A percentile compares a stretch with the other conserved stretches of the same genome.
phyloP scores from a whole-genome alignment of 1,139 yeast species.

The Scheffersomyces insectosa region DNA sequence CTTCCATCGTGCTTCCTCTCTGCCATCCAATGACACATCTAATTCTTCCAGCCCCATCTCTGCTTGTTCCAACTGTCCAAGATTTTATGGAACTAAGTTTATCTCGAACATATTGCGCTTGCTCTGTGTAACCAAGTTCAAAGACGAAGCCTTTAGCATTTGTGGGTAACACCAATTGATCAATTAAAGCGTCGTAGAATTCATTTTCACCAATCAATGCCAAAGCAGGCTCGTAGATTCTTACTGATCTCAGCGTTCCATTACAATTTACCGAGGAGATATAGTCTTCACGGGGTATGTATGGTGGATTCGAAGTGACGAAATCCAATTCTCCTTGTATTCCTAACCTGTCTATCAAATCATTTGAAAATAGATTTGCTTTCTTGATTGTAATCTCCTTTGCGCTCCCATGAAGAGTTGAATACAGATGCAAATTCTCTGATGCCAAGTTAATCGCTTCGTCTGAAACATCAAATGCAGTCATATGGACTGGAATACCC shows the following conservation, averaged over 20 bases:
- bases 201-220: conserved; percentile 80
- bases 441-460: conserved; percentile 53
- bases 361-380: too few relatives aligned
- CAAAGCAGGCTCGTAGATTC: conserved; percentile 66
- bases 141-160: conserved; percentile 42
- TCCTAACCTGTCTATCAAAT: background rate
- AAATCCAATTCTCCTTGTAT: conserved; percentile 36
- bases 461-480: conserved; percentile 62
- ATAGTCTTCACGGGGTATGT: conserved; percentile 58
- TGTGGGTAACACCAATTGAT: conserved; percentile 38
- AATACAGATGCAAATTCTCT: conserved; percentile 34
- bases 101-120: conserved; percentile 27
- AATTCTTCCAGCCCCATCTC: conserved; percentile 31
- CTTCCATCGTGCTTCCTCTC: background rate
- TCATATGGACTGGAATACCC: conserved; percentile 21
- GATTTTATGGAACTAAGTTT: conserved; percentile 9
- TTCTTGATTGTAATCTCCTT: background rate
- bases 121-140: conserved; percentile 42
- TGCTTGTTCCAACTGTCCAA: conserved; percentile 30
- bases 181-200: conserved; percentile 60
- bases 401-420: conserved; percentile 2
- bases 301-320: conserved; percentile 87
- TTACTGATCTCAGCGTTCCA: conserved; percentile 61
- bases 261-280: conserved; percentile 24
- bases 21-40: conserved; percentile 46